Evolutionary conservation across 805 yeast genomes (phyloP).

Genomic region (Tetrapisispora phaffii): DNA sequence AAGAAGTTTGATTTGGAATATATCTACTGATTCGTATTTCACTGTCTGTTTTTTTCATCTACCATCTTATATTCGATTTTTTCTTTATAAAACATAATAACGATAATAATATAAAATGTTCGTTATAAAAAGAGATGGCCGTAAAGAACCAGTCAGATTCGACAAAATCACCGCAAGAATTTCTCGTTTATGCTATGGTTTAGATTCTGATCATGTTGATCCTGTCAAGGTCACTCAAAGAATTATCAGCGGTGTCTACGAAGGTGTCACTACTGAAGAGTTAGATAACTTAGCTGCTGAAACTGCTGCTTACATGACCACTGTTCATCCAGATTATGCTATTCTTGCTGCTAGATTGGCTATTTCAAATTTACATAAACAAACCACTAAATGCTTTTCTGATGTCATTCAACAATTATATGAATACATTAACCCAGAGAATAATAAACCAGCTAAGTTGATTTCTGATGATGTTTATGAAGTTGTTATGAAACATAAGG

Average conservation of each 20-base stretch:
- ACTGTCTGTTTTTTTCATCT: not conserved
- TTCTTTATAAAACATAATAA: not conserved
- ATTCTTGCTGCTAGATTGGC: conserved; percentile 90
- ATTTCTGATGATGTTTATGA: conserved; percentile 54
- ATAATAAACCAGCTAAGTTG: conserved; percentile 43
- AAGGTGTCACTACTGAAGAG: conserved; percentile 85
- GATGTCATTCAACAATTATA: conserved; percentile 60
- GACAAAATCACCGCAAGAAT: conserved; percentile 93
- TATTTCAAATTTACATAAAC: conserved; percentile 82
- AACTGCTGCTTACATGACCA: conserved; percentile 91
- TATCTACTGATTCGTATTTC: not conserved
- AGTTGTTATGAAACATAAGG: conserved; percentile 50
- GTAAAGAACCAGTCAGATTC: conserved; percentile 84
- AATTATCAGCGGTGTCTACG: conserved; percentile 71
- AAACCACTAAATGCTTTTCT: conserved; percentile 71
- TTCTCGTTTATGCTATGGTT: conserved; percentile 83
- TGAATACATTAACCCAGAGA: conserved; percentile 67
- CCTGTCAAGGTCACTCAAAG: conserved; percentile 86
- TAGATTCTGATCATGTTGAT: conserved; percentile 79
- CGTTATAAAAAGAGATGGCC: conserved; percentile 86
- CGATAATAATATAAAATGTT: conserved; percentile 40
- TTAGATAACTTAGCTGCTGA: conserved; percentile 77
- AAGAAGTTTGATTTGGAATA: not conserved
- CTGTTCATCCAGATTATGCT: conserved; percentile 95
- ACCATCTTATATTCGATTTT: no score